Base-by-base conservation (phyloP, 345 rosid genomes). In the Eucalyptus microcorys region DNA sequence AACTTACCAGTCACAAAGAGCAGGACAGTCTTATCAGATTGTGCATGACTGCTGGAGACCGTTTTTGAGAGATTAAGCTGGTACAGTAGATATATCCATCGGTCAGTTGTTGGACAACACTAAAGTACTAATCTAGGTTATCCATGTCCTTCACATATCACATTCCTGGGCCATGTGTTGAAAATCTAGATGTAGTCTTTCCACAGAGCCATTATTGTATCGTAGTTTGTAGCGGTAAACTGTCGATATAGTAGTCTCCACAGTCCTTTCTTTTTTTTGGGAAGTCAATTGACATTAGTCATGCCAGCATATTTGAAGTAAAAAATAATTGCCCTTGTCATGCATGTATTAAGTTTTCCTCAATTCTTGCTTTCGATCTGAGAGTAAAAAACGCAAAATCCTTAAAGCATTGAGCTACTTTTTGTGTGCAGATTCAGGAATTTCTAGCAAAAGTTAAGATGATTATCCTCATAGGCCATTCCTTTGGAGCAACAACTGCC, bases 401-500 rank as follows among this genome's bases (percentile, higher is more conserved):
- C 57, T 7, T 34, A 4, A 48, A 16, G 37, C 87, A 49, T 49
- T 14, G 55, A 32, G 55, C 53, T 84, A 47, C 30, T 79, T 19
- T 61, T 61, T 49, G 30, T 17, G 19, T 86, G 92, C 94, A 96
- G 96, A 92, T 96, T 53, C 32, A n/a, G 30, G 89, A 34, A 19
- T 10, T 94, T 59, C 81, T 86, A 52, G 87, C 91, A 89, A 88
- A 87, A 48, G 89, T 90, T 90, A 93, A 92, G 92, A 92, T 91
- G 21, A 89, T 97, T 22, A 96, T 96, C 59, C 88, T 98, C 26
- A 93, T 97, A 17, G 99, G 99, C 85, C 97, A 98, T 87, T 96
- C 94, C 47, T 59, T 95, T 40, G 97, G 99, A 15, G 99, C 95
- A n/a, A 91, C 99, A 27, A 61, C 91, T 2, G 97, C 97, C n/a